Evolutionary conservation across 345 rosid species (phyloP), one percentile per base, ranked within the genome.

Genomic region (Zanthoxylum bungeanum): DNA sequence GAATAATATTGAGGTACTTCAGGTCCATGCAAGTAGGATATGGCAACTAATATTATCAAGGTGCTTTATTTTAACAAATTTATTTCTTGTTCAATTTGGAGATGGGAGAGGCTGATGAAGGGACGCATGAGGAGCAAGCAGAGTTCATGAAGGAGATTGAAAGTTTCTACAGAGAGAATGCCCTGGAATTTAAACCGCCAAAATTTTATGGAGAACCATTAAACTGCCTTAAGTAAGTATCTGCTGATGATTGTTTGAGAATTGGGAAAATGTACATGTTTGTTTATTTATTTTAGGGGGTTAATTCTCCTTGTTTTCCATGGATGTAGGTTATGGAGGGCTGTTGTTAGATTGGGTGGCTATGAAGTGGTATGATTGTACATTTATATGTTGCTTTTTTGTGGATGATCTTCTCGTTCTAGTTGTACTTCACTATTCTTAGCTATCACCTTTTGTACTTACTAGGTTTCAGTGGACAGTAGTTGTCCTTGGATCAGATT

Each of bases 311-410:
- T 17, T 75, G 21, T 62, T 77, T 76, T 68, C 31, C 37, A 27
- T 75, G 64, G 66, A 74, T 72, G 79, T 77, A 93, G 98, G 88
- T 82, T 93, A 53, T 93, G 93, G 93, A 86, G 97, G 78, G 81
- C 90, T 70, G 98, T 91, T 75, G 34, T 89, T 59, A 86, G 71
- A 65, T 70, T 93, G 79, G 97, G 98, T 78, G 98, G 97, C 83
- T 91, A 91, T 75, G 95, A 93, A 3, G 89, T 87, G 93, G 98
- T 92, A 88, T 75, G 84, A 58, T 55, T 71, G 71, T 67, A 68
- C 34, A 47, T 81, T 63, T 75, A 21, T 47, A 30, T 30, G 25
- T 72, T 50, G 28, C 28, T 68, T 33, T 62, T 11, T 78, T 65
- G 56, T 47, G 36, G 46, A 44, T 9, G 42, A 63, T 61, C 70